Evolutionary conservation across 164 flowering plant genomes (phyloP).

Genomic region (Saururus chinensis): DNA sequence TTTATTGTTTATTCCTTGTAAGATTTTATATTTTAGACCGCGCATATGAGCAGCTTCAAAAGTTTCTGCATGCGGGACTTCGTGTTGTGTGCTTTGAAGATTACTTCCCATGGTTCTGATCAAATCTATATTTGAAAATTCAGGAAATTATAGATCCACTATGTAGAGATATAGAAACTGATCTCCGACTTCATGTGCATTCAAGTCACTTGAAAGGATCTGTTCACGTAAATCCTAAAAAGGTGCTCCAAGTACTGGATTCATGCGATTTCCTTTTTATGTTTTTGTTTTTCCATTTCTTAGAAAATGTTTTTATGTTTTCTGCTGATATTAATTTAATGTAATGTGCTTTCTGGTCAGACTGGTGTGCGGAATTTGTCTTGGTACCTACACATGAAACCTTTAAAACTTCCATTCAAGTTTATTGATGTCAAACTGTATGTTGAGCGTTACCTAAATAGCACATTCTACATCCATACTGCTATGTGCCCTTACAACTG

Average conservation of each 20-base stretch:
- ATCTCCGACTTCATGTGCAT: conserved; percentile 29
- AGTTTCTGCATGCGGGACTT: neutral
- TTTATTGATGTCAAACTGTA: conserved; percentile 17
- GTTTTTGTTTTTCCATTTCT: neutral
- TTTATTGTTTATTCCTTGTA: neutral
- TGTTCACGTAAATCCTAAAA: conserved; percentile 20
- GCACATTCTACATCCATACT: conserved; percentile 19
- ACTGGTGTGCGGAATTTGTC: conserved; percentile 25
- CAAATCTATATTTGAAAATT: conserved; percentile 2
- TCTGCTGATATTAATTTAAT: neutral
- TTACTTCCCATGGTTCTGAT: too few relatives aligned
- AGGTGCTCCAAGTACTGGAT: conserved; percentile 12
- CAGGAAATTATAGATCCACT: conserved; percentile 24
- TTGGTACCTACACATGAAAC: conserved; percentile 21
- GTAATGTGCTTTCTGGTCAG: conserved; percentile 11
- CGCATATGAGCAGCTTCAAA: too few relatives aligned
- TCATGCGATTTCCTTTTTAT: neutral
- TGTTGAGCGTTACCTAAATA: conserved; percentile 16
- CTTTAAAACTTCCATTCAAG: conserved; percentile 19
- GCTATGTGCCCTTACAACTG: conserved; percentile 20
- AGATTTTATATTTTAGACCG: neutral
- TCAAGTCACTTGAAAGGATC: conserved; percentile 19
- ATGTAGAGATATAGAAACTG: conserved; percentile 23
- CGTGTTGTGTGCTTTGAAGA: neutral
- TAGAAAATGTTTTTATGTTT: neutral